These are phyloP conservation scores for Aspergillus calidoustus DNA, from an alignment of 2,329 filamentous ascomycete species.

Conservation along the genomic window DNA sequence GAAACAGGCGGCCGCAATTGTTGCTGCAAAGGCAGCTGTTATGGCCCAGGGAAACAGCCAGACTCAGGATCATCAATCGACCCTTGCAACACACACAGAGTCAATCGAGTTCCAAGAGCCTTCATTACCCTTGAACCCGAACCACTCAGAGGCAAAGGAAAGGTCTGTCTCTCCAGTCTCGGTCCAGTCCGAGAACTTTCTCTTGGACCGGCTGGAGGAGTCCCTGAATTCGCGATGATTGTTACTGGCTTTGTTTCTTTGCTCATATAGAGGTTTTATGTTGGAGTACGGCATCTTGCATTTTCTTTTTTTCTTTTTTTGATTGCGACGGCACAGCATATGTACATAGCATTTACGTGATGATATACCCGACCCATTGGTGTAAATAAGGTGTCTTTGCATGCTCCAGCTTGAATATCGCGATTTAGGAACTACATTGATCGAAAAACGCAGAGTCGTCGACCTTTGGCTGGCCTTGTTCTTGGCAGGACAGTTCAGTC, in stretches of 20 bases:
- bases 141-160: neutral
- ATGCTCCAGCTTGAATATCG: neutral
- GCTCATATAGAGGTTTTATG: neutral
- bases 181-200: constrained; percentile 27
- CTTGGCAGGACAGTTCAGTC: too few species aligned
- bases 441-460: too few species aligned
- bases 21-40: neutral
- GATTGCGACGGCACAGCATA: neutral
- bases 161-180: constrained; percentile 25
- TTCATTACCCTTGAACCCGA: neutral
- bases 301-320: neutral
- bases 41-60: neutral
- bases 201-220: constrained; percentile 32
- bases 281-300: neutral
- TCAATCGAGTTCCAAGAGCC: neutral
- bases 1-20: neutral
- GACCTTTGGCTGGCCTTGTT: too few species aligned
- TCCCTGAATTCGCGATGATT: constrained; percentile 17
- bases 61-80: neutral
- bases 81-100: neutral
- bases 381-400: neutral
- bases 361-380: neutral
- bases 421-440: too few species aligned
- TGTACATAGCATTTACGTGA: neutral
- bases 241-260: neutral